Conservation (phyloP, 208 protist species). For the Kentomonas sorsogonicus region DNA sequence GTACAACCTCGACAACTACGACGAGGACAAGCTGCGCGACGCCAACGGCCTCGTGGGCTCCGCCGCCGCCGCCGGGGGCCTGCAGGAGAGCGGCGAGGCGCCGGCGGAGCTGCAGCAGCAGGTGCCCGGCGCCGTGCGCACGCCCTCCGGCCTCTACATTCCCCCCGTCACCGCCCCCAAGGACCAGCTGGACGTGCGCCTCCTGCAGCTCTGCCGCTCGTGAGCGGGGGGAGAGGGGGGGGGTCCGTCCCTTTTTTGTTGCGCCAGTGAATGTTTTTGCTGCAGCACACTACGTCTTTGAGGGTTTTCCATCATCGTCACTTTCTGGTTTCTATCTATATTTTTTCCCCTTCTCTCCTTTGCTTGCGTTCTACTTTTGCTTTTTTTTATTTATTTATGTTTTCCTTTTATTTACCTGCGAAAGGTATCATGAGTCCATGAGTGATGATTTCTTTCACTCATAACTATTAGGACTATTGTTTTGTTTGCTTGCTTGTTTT, state of each 20-base stretch:
- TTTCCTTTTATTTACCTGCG: background rate
- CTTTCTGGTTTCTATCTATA: background rate
- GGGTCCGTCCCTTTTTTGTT: constrained; percentile 1
- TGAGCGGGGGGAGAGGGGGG: constrained; percentile 11
- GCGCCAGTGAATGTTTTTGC: background rate
- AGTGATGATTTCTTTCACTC: no score
- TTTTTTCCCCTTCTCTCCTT: background rate
- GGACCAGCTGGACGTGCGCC: constrained; percentile 59
- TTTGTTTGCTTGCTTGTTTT: no score
- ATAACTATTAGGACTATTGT: no score
- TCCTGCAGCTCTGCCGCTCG: constrained; percentile 58
- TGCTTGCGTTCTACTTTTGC: background rate
- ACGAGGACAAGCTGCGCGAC: constrained; percentile 61
- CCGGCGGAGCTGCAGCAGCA: constrained; percentile 12
- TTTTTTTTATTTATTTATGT: constrained; percentile 2
- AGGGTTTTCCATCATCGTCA: background rate
- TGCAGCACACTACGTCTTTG: background rate
- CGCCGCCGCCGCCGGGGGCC: constrained; percentile 33
- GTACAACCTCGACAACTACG: constrained; percentile 70
- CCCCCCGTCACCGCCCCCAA: constrained; percentile 44
- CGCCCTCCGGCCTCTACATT: constrained; percentile 59
- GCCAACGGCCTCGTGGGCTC: constrained; percentile 58
- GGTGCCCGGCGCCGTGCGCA: constrained; percentile 28
- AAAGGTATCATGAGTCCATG: background rate
- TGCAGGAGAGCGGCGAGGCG: constrained; percentile 2